Percentiles rank a stretch among this genome's conserved stretches.
Conservation (phyloP, 2,329 filamentous ascomycete genomes). For the Ascomycota sp. region DNA sequence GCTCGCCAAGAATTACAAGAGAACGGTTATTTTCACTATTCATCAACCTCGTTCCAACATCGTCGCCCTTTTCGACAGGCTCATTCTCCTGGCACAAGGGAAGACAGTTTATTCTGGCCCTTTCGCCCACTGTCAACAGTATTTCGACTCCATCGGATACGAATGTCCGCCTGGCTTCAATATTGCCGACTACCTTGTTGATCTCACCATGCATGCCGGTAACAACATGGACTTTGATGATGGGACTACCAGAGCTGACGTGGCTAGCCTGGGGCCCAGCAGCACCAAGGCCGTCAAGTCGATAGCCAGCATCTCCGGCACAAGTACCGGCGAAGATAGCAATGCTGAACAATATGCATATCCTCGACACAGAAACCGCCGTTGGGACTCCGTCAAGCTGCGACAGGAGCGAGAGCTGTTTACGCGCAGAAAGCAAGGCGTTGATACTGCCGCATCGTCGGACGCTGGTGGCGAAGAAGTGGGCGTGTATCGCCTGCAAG, state of each 20-base stretch:
- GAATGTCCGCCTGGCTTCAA: constrained; percentile 92
- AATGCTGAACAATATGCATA: constrained; percentile 37
- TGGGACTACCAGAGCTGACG: constrained; percentile 30
- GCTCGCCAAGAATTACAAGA: constrained; percentile 85
- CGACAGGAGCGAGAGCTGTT: constrained; percentile 83
- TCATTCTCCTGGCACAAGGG: constrained; percentile 79
- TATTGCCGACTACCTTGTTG: constrained; percentile 93
- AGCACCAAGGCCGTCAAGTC: constrained; percentile 81
- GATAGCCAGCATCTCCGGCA: constrained; percentile 62
- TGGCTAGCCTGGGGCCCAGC: constrained; percentile 55
- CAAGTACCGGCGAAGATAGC: constrained; percentile 50
- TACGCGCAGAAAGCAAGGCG: constrained; percentile 49
- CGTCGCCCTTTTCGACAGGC: constrained; percentile 82
- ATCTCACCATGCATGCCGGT: constrained; percentile 90
- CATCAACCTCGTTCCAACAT: constrained; percentile 97
- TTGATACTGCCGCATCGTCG: constrained; percentile 42
- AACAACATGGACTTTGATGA: constrained; percentile 35
- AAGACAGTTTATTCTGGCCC: constrained; percentile 85
- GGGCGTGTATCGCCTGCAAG: constrained; percentile 30
- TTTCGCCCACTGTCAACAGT: constrained; percentile 70
- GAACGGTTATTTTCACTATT: constrained; percentile 95
- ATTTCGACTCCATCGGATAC: constrained; percentile 85
- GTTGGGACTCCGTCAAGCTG: constrained; percentile 61
- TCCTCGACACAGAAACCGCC: constrained; percentile 43
- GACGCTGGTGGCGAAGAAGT: constrained; percentile 30